Percentiles rank a stretch among this genome's conserved stretches.
Evolutionary conservation across 768 basidiomycete species (phyloP).

Genomic region (Boletus huronensis): DNA sequence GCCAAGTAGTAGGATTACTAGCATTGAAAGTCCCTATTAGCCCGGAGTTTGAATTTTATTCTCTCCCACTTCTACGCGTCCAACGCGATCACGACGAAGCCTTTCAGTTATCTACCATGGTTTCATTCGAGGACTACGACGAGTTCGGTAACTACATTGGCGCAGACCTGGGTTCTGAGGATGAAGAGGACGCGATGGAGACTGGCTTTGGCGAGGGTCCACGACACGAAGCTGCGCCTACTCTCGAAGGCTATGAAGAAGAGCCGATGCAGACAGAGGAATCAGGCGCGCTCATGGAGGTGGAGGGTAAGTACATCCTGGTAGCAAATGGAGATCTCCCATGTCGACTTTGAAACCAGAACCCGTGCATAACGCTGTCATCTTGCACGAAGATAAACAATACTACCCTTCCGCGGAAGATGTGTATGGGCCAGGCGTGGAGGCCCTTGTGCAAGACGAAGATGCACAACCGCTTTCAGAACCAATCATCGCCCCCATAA

Average conservation of each 20-base stretch:
- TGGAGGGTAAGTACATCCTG: constrained; percentile 58
- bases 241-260: constrained; percentile 84
- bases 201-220: constrained; percentile 42
- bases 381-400: constrained; percentile 96
- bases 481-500: constrained; percentile 93
- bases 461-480: constrained; percentile 93
- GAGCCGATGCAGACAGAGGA: constrained; percentile 54
- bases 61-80: constrained; percentile 23
- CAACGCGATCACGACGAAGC: constrained; percentile 2
- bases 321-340: neutral
- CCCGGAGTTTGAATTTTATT: constrained; percentile 36
- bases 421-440: constrained; percentile 90
- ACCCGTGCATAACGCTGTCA: constrained; percentile 74
- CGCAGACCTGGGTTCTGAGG: constrained; percentile 86
- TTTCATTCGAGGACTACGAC: constrained; percentile 74
- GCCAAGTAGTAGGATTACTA: neutral
- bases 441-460: constrained; percentile 97
- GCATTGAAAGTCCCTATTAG: neutral
- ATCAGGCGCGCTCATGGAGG: constrained; percentile 74
- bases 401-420: constrained; percentile 94
- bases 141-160: constrained; percentile 99
- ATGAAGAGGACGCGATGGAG: constrained; percentile 51
- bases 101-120: constrained; percentile 36
- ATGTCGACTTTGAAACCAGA: constrained; percentile 41
- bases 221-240: constrained; percentile 41